Conservation (phyloP, 306 rosid species). For the barrel medic (Medicago truncatula) region MtrunA17r5.0-ANR NC_053045.1:56113001-56113500, state of each 20-base stretch:
- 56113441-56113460: background rate
- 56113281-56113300: background rate
- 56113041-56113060: too few relatives aligned
- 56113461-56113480: background rate
- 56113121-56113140: background rate
- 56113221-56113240: background rate
- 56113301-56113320: slow-evolving; percentile 13
- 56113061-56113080: too few relatives aligned
- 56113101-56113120: too few relatives aligned
- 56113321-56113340: slow-evolving; percentile 43
- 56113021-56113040: too few relatives aligned
- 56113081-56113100: too few relatives aligned
- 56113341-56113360: slow-evolving; percentile 31
- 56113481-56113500: background rate
- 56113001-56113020: too few relatives aligned
- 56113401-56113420: slow-evolving; percentile 2
- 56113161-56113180: background rate
- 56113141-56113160: background rate
- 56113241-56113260: background rate
- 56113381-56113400: slow-evolving; percentile 19
- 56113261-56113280: background rate
- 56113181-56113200: background rate
- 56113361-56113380: slow-evolving; percentile 6
- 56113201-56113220: background rate
- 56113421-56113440: slow-evolving; percentile 11